phyloP scores from a whole-genome alignment of 441 rosid species.

The Raphanus hybrid region DNA sequence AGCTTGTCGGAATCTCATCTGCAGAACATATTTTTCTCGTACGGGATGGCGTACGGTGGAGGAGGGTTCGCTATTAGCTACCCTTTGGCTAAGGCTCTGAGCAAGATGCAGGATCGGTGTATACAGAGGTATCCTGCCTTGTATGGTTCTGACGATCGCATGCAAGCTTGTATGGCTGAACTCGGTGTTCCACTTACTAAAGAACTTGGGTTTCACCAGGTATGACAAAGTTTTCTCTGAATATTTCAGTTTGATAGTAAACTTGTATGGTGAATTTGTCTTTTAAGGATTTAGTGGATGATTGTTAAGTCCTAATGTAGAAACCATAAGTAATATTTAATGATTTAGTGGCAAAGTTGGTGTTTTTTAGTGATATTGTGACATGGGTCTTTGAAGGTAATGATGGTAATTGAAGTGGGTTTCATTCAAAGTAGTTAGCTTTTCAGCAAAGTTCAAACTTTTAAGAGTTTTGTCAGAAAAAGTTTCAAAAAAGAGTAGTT shows the following conservation, averaged over 20 bases:
- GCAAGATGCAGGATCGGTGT: conserved; percentile 79
- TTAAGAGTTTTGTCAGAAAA: conserved; percentile 11
- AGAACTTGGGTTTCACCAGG: conserved; percentile 93
- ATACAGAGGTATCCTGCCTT: conserved; percentile 79
- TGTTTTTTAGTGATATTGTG: conserved; percentile 8
- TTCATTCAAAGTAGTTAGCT: conserved; percentile 4
- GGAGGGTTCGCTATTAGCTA: conserved; percentile 93
- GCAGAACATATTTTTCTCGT: conserved; percentile 85
- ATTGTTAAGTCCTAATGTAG: conserved; percentile 5
- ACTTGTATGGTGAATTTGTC: background rate
- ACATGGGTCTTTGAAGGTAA: conserved; percentile 8
- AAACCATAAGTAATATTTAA: background rate
- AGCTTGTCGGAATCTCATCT: conserved; percentile 87
- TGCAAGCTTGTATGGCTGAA: conserved; percentile 45
- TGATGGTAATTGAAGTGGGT: conserved; percentile 1
- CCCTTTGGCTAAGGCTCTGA: conserved; percentile 76
- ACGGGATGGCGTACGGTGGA: conserved; percentile 95
- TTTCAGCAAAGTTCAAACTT: background rate
- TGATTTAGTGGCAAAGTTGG: conserved; percentile 3
- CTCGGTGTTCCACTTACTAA: conserved; percentile 94
- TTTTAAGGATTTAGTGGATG: background rate
- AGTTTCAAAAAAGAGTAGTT: conserved; percentile 1
- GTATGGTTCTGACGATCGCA: conserved; percentile 91
- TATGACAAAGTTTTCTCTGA: conserved; percentile 22
- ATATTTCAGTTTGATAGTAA: background rate